phyloP scores from a whole-genome alignment of 768 basidiomycete species.

The Rhodosporidiobolus sp. region DNA sequence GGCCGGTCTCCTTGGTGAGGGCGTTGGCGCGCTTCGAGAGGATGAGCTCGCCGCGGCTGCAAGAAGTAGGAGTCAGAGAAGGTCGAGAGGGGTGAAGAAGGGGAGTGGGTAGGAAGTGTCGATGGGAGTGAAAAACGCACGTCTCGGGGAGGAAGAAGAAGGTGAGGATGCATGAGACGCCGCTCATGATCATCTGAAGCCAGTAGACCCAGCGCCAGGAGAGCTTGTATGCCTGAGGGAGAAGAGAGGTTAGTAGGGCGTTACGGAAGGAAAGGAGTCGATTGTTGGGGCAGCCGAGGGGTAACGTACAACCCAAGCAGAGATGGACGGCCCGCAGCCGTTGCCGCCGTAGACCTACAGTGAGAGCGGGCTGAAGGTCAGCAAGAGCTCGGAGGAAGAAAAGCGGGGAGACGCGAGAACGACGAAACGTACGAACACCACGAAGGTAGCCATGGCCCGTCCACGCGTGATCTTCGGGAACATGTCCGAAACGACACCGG shows the following conservation, averaged over 20 bases:
- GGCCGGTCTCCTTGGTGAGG: conserved; percentile 24
- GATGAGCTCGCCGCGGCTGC: conserved; percentile 31
- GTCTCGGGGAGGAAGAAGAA: conserved; percentile 32
- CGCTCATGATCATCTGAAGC: conserved; percentile 37
- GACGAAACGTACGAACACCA: too few species aligned
- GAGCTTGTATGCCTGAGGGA: background rate
- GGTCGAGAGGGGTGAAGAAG: too few species aligned
- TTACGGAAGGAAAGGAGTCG: background rate
- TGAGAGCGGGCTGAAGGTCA: too few species aligned
- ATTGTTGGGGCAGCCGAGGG: too few species aligned
- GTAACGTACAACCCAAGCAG: conserved; percentile 35
- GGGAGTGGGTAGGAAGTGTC: background rate
- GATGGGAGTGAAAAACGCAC: background rate
- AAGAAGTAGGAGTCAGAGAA: background rate
- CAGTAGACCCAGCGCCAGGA: conserved; percentile 30
- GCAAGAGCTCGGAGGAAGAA: too few species aligned
- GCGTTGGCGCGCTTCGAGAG: conserved; percentile 28
- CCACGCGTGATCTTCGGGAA: conserved; percentile 20
- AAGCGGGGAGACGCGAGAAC: too few species aligned
- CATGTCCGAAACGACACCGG: conserved; percentile 31
- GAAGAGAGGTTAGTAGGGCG: background rate
- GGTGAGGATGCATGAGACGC: conserved; percentile 29
- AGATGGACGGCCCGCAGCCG: conserved; percentile 32
- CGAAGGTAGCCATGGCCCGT: conserved; percentile 31
- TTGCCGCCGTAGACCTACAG: conserved; percentile 23